A percentile compares a stretch with the other conserved stretches of the same genome.
These are phyloP conservation scores for Cryphonectria radicalis DNA, from an alignment of 2,329 filamentous ascomycete genomes.

Conservation along the genomic window DNA sequence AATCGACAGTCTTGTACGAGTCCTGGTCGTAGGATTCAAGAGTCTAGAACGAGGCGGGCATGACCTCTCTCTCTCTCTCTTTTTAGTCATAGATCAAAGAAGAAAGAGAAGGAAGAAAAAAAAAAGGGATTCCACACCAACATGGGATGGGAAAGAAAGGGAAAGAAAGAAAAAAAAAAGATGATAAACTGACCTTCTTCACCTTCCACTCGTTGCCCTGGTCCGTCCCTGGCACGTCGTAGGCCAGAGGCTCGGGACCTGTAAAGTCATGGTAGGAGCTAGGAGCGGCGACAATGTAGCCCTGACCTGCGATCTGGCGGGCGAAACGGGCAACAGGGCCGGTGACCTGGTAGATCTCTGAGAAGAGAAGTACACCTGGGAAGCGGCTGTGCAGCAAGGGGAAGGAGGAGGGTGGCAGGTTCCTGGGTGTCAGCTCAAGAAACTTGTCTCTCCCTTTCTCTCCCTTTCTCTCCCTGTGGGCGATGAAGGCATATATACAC, in stretches of 20 bases:
- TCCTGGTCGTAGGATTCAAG: conserved; percentile 87
- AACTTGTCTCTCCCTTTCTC: too few species aligned
- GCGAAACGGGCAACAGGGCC: conserved; percentile 89
- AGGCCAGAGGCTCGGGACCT: conserved; percentile 79
- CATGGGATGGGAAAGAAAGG: neutral
- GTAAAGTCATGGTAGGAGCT: conserved; percentile 95
- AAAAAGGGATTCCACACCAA: neutral
- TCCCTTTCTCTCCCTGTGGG: neutral
- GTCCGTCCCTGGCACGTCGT: conserved; percentile 87
- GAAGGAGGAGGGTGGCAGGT: neutral
- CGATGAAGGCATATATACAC: conserved; percentile 30
- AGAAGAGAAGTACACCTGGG: conserved; percentile 86
- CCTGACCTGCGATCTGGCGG: conserved; percentile 87
- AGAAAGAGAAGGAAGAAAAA: neutral
- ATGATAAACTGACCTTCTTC: conserved; percentile 62
- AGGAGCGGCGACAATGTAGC: conserved; percentile 90
- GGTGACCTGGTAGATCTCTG: conserved; percentile 82
- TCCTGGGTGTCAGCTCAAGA: neutral
- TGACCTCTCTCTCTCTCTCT: neutral
- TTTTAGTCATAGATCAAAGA: neutral
- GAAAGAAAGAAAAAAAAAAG: too few species aligned
- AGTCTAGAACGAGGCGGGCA: conserved; percentile 54
- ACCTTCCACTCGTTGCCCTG: conserved; percentile 86
- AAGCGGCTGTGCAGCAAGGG: conserved; percentile 59
- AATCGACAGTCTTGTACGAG: conserved; percentile 68